Evolutionary conservation across 768 basidiomycete species (phyloP), one percentile per base, ranked within the genome.

Genomic region (Termitomyces eurrhizus): DNA sequence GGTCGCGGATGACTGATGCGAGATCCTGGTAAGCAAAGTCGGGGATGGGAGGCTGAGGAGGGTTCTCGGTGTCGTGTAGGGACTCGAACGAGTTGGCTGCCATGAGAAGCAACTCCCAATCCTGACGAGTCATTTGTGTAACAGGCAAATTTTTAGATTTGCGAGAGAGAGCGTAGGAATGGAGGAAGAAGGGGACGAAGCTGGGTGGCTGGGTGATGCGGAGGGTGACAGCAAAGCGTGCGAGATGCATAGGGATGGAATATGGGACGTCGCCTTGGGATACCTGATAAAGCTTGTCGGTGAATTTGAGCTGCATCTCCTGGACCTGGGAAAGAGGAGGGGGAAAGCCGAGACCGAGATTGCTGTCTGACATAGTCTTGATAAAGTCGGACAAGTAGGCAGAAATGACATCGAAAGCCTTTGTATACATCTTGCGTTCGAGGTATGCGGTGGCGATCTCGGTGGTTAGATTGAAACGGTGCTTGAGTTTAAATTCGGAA

Each of bases 31-130:
- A 81, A 7, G 74, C 66, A 46, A 68, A 74, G 29, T 66, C 63
- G 7, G 69, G 66, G 7, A 74, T 50, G 12, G 60, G 12, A 12
- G 59, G 16, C 4, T 61, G 21, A 68, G 60, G 9, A 63, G 46
- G 24, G 69, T 70, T 41, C 67, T 71, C 9, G 66, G 68, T 18
- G 72, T 64, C 7, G 69, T 65, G 59, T 6, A 73, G 72, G 13
- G 69, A 65, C 56, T 77, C 76, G 33, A 75, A 68, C 32, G 77
- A 69, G 8, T 73, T 66, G 3, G 80, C 75, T 7, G 80, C 77
- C 33, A 75, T 76, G 1, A 80, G 64, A 18, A 89, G 64, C 7
- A 78, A 67, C 45, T 79, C 78, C 75, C 83, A 82, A 42, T 86
- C 83, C 7, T 70, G 63, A 0, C 64, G 3, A 0, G 66, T 62